Conservation (phyloP, 257 asterid genomes). For the Nicotiana attenuata region DNA sequence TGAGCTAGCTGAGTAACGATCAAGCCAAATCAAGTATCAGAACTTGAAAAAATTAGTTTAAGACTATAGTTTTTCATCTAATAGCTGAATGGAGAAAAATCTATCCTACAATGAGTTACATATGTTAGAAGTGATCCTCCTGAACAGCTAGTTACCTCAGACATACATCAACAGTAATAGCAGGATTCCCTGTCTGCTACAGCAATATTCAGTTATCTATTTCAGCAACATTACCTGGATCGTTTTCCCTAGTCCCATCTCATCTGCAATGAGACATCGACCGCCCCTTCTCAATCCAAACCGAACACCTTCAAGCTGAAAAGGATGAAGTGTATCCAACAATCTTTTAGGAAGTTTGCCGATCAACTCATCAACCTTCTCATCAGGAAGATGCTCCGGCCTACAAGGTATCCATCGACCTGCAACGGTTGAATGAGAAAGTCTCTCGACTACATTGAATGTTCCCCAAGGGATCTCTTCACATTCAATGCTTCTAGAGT, state of each 20-base stretch:
- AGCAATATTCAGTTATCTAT: background rate
- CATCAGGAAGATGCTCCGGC: slow-evolving; percentile 82
- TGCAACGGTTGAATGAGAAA: slow-evolving; percentile 50
- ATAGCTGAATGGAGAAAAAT: background rate
- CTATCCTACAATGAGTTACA: background rate
- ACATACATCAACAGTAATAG: background rate
- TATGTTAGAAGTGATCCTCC: background rate
- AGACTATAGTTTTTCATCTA: background rate
- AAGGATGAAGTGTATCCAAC: slow-evolving; percentile 61
- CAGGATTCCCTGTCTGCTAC: background rate
- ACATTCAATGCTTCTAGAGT: slow-evolving; percentile 48
- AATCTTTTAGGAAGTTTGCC: slow-evolving; percentile 57
- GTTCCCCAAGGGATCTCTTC: slow-evolving; percentile 96
- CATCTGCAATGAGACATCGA: slow-evolving; percentile 93
- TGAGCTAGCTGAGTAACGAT: background rate
- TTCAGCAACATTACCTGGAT: slow-evolving; percentile 53
- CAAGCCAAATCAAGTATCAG: background rate
- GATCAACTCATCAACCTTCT: slow-evolving; percentile 69
- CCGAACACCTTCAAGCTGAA: slow-evolving; percentile 87
- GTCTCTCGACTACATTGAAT: slow-evolving; percentile 63
- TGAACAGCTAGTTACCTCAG: background rate
- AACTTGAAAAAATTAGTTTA: background rate
- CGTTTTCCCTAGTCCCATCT: slow-evolving; percentile 98
- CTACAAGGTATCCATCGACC: slow-evolving; percentile 84
- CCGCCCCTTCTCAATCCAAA: slow-evolving; percentile 95